Percentiles rank a stretch among this genome's conserved stretches.
Conservation (phyloP, 345 rosid genomes). For the Gossypium australe region DNA sequence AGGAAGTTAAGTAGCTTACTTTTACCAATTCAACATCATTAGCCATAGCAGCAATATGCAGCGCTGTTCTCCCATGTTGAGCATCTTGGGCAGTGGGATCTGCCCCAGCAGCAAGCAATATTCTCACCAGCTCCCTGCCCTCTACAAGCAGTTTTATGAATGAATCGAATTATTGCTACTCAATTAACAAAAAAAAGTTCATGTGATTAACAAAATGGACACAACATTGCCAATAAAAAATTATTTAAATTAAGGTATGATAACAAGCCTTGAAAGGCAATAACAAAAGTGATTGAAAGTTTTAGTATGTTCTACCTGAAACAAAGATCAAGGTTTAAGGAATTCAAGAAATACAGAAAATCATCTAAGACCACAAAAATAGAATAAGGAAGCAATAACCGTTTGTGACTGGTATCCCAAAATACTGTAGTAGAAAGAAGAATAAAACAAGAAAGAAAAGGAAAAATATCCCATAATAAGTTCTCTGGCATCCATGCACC, state of each 20-base stretch:
- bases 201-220: neutral
- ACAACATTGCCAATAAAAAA: neutral
- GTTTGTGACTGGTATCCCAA: neutral
- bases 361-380: neutral
- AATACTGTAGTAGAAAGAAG: neutral
- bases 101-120: constrained; percentile 90
- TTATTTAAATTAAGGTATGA: neutral
- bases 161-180: neutral
- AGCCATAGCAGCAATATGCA: constrained; percentile 91
- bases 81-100: constrained; percentile 84
- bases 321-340: neutral
- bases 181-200: neutral
- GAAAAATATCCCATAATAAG: neutral
- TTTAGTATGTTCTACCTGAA: neutral
- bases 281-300: neutral
- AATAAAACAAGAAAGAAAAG: neutral
- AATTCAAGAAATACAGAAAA: neutral
- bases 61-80: constrained; percentile 77
- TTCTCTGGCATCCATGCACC: neutral
- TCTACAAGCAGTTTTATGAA: constrained; percentile 44
- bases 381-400: neutral
- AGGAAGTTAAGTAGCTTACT: constrained; percentile 38
- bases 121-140: constrained; percentile 81
- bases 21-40: constrained; percentile 84
- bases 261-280: neutral